Evolutionary conservation across 495 filamentous ascomycete genomes (phyloP), one percentile per base, ranked within the genome.

Genomic region (Talaromyces liani): DNA sequence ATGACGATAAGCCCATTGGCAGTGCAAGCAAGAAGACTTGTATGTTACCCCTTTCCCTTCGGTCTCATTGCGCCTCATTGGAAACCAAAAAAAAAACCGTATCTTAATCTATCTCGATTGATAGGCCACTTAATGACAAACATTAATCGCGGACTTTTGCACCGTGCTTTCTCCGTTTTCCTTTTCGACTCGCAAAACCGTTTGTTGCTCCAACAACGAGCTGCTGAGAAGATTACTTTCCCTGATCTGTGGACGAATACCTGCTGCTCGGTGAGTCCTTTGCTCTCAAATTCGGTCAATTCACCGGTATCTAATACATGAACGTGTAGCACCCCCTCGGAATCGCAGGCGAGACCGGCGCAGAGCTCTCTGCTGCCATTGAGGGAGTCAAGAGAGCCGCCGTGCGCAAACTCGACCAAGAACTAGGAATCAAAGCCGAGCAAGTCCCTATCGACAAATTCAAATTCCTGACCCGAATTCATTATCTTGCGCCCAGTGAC

Each of bases 201-300:
- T 69, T 81, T 99, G 66, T 87, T 98, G 47, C 87, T 99, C 33
- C 94, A 99, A 76, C 94, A 97, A 79, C 89, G 94, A 67, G 94
- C 94, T 56, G 79, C 89, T 53, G 93, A 97, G 79, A 99, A 99
- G 82, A 99, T 99, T 75, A 99, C 94, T 16, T 99, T 99, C 80
- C 94, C 94, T 34, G 90, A 92, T 72, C 93, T 97, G 91, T 99
- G 94, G 94, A 99, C 94, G 63, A 99, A 99, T 77, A 99, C 94
- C 45, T 99, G 94, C 84, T 99, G 94, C 80, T 99, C 94, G 45
- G 60, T 41, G 41, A 62, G 60, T 39, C 27, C 4, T 31, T 22
- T 29, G 0, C 2, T 22, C 24, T 18, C 27, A 1, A 31, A 6
- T 6, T 8, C 14, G 14, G 16, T 14, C n/a, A 12, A 9, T 36